These are phyloP conservation scores for Tulasnella sp. DNA, from an alignment of 768 basidiomycete species.

Conservation along the genomic window DNA sequence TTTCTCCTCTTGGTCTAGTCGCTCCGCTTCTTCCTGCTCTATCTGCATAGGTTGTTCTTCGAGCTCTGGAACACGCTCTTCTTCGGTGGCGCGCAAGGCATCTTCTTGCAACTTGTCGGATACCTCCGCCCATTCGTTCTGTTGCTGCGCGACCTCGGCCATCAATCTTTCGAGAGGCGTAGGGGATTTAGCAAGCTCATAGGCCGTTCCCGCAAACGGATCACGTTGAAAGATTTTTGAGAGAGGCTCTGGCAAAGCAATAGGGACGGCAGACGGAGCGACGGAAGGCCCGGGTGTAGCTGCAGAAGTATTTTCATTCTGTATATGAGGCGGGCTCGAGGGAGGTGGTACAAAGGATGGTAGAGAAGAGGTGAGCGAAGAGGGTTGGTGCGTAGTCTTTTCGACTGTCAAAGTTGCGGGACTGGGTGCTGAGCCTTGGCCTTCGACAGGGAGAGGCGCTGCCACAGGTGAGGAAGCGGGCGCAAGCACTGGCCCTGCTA, in stretches of 20 bases:
- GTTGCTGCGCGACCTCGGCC: neutral
- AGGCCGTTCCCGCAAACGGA: conserved; percentile 8
- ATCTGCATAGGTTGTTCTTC: neutral
- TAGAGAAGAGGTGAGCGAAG: neutral
- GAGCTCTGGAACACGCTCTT: neutral
- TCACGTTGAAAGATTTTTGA: conserved; percentile 5
- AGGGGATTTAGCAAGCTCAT: neutral
- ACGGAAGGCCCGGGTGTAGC: neutral
- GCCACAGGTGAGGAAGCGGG: neutral
- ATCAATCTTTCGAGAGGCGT: neutral
- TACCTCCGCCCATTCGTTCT: conserved; percentile 16
- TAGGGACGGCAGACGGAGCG: neutral
- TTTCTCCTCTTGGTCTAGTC: neutral
- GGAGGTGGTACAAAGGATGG: neutral
- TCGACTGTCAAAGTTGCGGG: neutral
- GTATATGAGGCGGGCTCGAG: neutral
- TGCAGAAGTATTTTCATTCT: neutral
- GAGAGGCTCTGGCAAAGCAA: neutral
- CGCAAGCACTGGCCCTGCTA: neutral
- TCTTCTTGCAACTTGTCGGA: neutral
- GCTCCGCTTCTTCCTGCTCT: neutral
- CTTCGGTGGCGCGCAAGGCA: neutral
- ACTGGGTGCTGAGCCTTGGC: neutral
- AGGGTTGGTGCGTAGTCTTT: neutral
- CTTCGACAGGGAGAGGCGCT: neutral